Conservation (phyloP, 139 green algal species). For the Micractinium conductrix region DNA sequence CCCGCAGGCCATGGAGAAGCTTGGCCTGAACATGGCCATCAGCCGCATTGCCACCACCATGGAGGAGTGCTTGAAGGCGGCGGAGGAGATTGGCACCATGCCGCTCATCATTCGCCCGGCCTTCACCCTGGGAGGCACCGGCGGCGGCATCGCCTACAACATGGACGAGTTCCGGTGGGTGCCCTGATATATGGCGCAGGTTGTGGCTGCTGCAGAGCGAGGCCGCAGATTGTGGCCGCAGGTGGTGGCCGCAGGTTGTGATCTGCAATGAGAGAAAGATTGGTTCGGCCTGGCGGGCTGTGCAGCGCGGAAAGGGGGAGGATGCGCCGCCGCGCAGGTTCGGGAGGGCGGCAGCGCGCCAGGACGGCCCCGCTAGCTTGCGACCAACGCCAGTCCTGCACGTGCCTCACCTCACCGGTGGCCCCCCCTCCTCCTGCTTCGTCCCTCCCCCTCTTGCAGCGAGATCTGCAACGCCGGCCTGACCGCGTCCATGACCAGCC, state of each 20-base stretch:
- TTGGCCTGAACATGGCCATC: conserved; percentile 78
- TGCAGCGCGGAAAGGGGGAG: too few species aligned
- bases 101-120: conserved; percentile 98
- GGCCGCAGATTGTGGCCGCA: too few species aligned
- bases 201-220: too few species aligned
- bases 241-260: too few species aligned
- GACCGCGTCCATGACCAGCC: conserved; percentile 91
- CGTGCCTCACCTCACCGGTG: neutral
- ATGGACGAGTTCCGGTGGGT: conserved; percentile 90
- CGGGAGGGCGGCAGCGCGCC: too few species aligned
- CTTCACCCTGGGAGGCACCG: conserved; percentile 98
- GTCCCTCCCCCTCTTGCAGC: neutral
- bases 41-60: conserved; percentile 57
- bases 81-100: conserved; percentile 30
- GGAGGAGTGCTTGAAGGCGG: conserved; percentile 56
- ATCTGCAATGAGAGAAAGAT: too few species aligned
- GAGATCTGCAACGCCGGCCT: conserved; percentile 70
- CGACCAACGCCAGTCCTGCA: neutral
- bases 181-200: too few species aligned
- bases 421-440: neutral
- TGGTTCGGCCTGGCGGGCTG: too few species aligned
- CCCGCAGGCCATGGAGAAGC: conserved; percentile 79
- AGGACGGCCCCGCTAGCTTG: too few species aligned
- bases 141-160: conserved; percentile 99
- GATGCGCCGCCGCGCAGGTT: too few species aligned